phyloP scores from a whole-genome alignment of 768 basidiomycete genomes.

The Xerocomellus dryophilus region DNA sequence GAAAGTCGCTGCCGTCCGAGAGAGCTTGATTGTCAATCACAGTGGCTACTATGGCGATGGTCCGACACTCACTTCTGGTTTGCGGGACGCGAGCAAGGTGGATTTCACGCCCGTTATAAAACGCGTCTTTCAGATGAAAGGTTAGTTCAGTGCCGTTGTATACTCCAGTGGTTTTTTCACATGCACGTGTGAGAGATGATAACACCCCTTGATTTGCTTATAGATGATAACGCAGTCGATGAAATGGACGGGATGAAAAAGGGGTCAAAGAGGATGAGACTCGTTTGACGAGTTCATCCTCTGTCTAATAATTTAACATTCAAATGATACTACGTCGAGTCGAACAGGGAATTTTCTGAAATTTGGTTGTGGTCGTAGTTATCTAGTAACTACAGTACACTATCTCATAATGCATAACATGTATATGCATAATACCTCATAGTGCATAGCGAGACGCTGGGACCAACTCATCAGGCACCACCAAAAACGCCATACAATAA shows the following conservation, averaged over 20 bases:
- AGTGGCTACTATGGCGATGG: rapidly evolving
- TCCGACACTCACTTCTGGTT: neutral
- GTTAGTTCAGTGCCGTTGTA: neutral
- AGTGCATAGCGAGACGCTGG: too few species aligned
- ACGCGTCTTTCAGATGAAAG: constrained; percentile 6
- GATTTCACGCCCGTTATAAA: constrained; percentile 18
- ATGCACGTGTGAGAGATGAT: neutral
- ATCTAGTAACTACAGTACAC: too few species aligned
- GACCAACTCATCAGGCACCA: too few species aligned
- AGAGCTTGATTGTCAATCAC: constrained; percentile 10
- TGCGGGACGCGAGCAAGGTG: neutral
- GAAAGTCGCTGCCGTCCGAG: constrained; percentile 23
- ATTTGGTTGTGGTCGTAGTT: neutral
- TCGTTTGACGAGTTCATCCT: neutral
- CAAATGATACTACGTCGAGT: constrained; percentile 1
- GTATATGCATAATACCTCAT: too few species aligned
- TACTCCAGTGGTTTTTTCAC: neutral
- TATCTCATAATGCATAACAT: too few species aligned
- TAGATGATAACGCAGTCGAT: neutral
- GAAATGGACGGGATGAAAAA: too few species aligned
- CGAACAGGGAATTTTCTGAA: neutral
- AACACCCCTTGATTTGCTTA: neutral
- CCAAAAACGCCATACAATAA: too few species aligned
- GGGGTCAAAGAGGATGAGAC: too few species aligned
- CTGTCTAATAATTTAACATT: neutral